Evolutionary conservation across 305 asterid genomes (phyloP), one percentile per base, ranked within the genome.

Genomic region (Euphrasia arctica): DNA sequence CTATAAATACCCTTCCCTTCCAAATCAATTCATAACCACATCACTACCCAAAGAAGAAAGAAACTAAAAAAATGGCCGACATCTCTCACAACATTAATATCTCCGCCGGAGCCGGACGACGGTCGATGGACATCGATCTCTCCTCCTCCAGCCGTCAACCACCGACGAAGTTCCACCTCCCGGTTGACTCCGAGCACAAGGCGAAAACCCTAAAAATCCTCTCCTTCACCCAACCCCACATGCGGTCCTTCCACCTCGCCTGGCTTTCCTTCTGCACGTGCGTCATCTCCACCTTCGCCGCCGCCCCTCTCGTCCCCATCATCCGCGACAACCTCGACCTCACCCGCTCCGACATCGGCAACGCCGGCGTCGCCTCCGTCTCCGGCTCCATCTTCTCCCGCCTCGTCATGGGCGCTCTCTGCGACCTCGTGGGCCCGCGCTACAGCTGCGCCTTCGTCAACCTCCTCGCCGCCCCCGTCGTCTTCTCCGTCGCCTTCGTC

Each of bases 351-450:
- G 79, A 75, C 75, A 67, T 75, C 22, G 79, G 79, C 9, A 70
- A 70, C 71, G 75, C 78, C 55, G 79, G 79, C n/a, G 79, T 75
- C 0, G 79, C 71, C 62, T 75, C 80, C 34, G 80, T 76, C 65
- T 75, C 79, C 36, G 79, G 79, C 8, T 63, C 73, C 68, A 75
- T 75, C 54, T 58, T 70, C 75, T 75, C 79, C 70, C 72, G 76
- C 54, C 79, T 75, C 12, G 57, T 66, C 11, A 75, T 75, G 79
- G 79, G 76, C 27, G 70, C 45, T 0, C 14, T 70, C 57, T 75
- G 79, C 54, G 79, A 76, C 70, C 67, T 76, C 9, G 4, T 76
- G 9, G 78, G 81, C 7, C 81, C 80, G 0, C 61, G 78, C 0
- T 76, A 76, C 58, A 77, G 77, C 28, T 76, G 78, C 59, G 74